A percentile compares a stretch with the other conserved stretches of the same genome.
phyloP scores from a whole-genome alignment of 805 yeast genomes.

The Kregervanrija fluxuum region DNA sequence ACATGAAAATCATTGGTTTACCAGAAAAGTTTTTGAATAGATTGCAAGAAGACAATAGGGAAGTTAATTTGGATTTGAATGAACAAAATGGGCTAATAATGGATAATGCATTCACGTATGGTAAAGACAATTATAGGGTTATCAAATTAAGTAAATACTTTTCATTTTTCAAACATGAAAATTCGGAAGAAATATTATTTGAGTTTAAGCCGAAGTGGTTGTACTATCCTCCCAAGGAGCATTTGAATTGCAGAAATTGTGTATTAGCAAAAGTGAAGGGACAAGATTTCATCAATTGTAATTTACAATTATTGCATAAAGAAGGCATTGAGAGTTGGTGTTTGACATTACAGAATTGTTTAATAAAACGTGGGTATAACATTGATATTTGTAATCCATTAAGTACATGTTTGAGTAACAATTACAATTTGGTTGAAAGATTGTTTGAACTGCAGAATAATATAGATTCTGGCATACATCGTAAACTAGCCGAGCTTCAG shows the following conservation, averaged over 20 bases:
- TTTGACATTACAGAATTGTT: conserved; percentile 17
- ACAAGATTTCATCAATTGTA: conserved; percentile 31
- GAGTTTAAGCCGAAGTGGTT: conserved; percentile 52
- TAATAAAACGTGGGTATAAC: neutral
- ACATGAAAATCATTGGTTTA: conserved; percentile 11
- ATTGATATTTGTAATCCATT: conserved; percentile 3
- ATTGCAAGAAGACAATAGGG: neutral
- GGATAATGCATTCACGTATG: conserved; percentile 17
- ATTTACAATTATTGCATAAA: conserved; percentile 30
- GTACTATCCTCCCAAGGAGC: conserved; percentile 26
- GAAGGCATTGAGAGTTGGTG: conserved; percentile 31
- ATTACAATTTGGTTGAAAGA: conserved; percentile 10
- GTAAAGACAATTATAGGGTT: neutral
- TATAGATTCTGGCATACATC: conserved; percentile 25
- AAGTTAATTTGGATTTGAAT: conserved; percentile 3
- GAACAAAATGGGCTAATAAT: conserved; percentile 22
- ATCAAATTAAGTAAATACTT: conserved; percentile 22
- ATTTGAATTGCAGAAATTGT: conserved; percentile 39
- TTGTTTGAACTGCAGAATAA: conserved; percentile 29
- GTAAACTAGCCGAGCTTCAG: conserved; percentile 20
- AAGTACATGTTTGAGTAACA: conserved; percentile 2
- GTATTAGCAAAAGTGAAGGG: conserved; percentile 29
- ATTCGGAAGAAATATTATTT: conserved; percentile 15
- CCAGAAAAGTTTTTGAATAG: neutral
- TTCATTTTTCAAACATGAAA: conserved; percentile 10